phyloP scores from a whole-genome alignment of 78 protist genomes.

The Dictyostelium capitatum region DNA sequence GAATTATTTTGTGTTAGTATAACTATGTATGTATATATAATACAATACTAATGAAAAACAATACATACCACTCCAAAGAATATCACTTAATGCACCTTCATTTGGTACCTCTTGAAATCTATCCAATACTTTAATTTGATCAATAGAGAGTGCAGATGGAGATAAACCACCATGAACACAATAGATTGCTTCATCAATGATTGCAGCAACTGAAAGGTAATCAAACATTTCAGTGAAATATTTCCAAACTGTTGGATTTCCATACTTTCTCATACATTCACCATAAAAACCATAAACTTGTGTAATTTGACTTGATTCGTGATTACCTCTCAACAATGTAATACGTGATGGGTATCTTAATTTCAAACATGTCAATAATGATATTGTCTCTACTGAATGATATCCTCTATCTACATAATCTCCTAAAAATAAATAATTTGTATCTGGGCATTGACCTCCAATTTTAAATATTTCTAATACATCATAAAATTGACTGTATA shows the following conservation, averaged over 20 bases:
- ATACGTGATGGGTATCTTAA: conserved; percentile 87
- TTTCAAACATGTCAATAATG: conserved; percentile 72
- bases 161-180: conserved; percentile 89
- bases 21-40: not conserved
- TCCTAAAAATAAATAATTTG: conserved; percentile 96
- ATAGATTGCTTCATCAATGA: conserved; percentile 88
- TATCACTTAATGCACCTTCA: conserved; percentile 89
- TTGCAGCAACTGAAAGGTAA: conserved; percentile 93
- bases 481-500: conserved; percentile 95
- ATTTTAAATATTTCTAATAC: conserved; percentile 96
- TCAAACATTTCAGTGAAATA: conserved; percentile 95
- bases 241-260: conserved; percentile 95
- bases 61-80: conserved; percentile 70
- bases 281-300: conserved; percentile 97
- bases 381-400: conserved; percentile 80
- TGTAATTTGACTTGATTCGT: conserved; percentile 97
- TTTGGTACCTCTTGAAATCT: conserved; percentile 95
- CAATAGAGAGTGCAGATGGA: conserved; percentile 90
- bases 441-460: conserved; percentile 96
- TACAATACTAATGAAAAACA: not conserved
- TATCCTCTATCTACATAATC: conserved; percentile 93
- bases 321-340: conserved; percentile 97
- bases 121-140: conserved; percentile 89
- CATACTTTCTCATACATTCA: conserved; percentile 96
- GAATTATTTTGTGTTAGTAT: not conserved